phyloP scores from a whole-genome alignment of 805 yeast species.

The Ogataea trehalophila region DNA sequence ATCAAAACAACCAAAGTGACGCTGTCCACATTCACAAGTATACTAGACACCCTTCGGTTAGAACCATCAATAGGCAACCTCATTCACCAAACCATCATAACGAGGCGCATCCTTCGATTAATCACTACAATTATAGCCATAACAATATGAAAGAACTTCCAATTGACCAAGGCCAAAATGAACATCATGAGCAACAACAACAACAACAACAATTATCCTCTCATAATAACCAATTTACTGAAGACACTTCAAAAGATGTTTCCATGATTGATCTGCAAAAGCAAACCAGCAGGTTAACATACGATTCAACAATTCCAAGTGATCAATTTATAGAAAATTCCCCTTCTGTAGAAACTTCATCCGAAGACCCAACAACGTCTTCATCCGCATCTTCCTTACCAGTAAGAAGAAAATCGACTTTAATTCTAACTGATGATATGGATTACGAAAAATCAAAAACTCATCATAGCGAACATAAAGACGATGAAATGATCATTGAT shows the following conservation, averaged over 20 bases:
- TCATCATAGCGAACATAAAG: constrained; percentile 28
- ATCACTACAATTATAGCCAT: too few relatives aligned
- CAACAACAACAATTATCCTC: too few relatives aligned
- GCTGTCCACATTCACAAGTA: background rate
- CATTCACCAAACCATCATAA: too few relatives aligned
- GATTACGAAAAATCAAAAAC: constrained; percentile 49
- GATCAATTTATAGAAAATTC: constrained; percentile 14
- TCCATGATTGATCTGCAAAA: constrained; percentile 32
- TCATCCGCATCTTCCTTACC: constrained; percentile 18
- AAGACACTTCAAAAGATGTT: constrained; percentile 26
- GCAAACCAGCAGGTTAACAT: constrained; percentile 5
- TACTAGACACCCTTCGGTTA: constrained; percentile 1
- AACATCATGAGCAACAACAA: background rate
- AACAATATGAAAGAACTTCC: background rate
- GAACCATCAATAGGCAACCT: constrained; percentile 2
- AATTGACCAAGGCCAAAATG: background rate
- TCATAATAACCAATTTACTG: too few relatives aligned
- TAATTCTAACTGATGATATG: constrained; percentile 65
- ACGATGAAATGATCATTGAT: constrained; percentile 26
- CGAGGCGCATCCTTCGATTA: background rate
- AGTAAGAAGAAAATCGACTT: constrained; percentile 59
- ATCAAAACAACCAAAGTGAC: background rate
- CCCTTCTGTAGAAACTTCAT: background rate
- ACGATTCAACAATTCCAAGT: constrained; percentile 4
- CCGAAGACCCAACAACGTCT: background rate